phyloP scores from a whole-genome alignment of 495 filamentous ascomycete species.

The Daldinia decipiens region DNA sequence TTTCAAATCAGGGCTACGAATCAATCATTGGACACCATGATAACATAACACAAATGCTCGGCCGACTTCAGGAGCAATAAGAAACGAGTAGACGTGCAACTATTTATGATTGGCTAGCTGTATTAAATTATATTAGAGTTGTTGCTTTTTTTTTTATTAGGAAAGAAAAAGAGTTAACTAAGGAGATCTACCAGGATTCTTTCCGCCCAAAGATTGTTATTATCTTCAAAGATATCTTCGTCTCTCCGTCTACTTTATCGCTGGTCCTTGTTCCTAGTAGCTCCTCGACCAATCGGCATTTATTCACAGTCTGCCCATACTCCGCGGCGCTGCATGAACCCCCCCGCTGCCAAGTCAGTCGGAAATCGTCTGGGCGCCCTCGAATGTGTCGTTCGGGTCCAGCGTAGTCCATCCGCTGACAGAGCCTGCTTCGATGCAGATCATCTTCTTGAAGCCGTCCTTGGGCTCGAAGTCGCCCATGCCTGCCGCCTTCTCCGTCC shows the following conservation, averaged over 20 bases:
- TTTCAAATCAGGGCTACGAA: background rate
- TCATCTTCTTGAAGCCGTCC: conserved; percentile 89
- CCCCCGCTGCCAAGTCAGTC: conserved; percentile 33
- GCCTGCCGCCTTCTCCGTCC: conserved; percentile 80
- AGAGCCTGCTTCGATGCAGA: conserved; percentile 91
- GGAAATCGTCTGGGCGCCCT: conserved; percentile 83
- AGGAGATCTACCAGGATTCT: conserved; percentile 26
- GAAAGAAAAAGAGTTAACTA: conserved; percentile 19
- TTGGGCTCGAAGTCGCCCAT: conserved; percentile 91
- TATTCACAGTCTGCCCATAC: conserved; percentile 29
- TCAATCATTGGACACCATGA: background rate
- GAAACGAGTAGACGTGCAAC: background rate
- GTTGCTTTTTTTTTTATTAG: conserved; percentile 13
- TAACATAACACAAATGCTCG: background rate
- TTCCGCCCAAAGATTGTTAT: conserved; percentile 7
- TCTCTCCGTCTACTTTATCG: conserved; percentile 6
- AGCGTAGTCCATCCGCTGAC: conserved; percentile 84
- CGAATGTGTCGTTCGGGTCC: conserved; percentile 87
- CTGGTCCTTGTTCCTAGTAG: background rate
- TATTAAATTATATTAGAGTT: conserved; percentile 17
- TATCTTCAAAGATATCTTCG: conserved; percentile 19
- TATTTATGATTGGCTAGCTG: conserved; percentile 24
- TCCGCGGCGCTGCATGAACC: background rate
- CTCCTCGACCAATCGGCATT: conserved; percentile 5
- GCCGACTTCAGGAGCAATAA: background rate